phyloP scores from a whole-genome alignment of 2,329 filamentous ascomycete genomes.

The Sporothrix inflata region DNA sequence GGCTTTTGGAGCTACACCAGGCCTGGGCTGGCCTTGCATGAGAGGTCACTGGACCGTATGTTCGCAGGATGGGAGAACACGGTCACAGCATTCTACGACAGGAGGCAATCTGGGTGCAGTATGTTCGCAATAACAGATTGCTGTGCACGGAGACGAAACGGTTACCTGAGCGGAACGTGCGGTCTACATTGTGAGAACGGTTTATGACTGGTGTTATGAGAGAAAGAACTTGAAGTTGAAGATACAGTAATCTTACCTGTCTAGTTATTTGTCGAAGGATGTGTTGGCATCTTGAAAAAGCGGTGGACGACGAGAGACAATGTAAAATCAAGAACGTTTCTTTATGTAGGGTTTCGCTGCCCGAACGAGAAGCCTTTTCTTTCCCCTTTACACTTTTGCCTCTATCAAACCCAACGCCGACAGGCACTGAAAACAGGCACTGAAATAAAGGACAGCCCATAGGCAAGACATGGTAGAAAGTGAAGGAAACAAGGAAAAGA shows the following conservation, averaged over 20 bases:
- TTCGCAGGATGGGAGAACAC: background rate
- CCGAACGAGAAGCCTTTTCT: background rate
- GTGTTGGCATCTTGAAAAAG: background rate
- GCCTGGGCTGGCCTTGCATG: slow-evolving; percentile 18
- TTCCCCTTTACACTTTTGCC: background rate
- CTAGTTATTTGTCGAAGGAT: no score
- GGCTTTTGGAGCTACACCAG: slow-evolving; percentile 7
- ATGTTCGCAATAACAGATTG: no score
- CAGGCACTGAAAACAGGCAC: background rate
- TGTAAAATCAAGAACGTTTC: background rate
- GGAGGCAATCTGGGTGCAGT: background rate
- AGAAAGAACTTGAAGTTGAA: no score
- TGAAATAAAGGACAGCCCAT: no score
- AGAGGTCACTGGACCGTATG: slow-evolving; percentile 12
- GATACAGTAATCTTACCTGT: no score
- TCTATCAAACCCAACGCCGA: background rate
- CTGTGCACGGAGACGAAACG: no score
- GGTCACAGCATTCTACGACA: background rate
- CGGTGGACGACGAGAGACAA: background rate
- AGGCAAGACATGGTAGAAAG: background rate
- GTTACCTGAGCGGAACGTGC: no score
- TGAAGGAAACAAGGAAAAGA: background rate
- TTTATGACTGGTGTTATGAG: background rate
- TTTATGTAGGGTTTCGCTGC: background rate
- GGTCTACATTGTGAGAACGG: no score